Evolutionary conservation across 805 yeast genomes (phyloP).

Genomic region (Wickerhamiella galacta): DNA sequence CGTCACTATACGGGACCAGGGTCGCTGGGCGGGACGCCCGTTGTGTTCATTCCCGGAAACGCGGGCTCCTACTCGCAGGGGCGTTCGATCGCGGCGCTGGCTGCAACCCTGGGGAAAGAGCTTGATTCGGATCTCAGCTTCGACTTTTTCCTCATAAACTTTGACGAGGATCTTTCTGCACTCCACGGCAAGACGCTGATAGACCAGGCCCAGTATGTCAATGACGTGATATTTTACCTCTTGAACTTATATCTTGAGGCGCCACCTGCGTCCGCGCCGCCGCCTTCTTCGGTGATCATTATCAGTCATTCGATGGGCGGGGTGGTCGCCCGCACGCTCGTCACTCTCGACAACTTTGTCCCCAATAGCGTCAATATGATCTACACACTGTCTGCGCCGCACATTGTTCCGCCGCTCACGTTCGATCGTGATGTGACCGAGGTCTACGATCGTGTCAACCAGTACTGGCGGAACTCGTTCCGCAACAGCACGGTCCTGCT

Average conservation of each 20-base stretch:
- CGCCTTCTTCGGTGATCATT: slow-evolving; percentile 56
- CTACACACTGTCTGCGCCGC: slow-evolving; percentile 79
- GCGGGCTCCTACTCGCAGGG: slow-evolving; percentile 90
- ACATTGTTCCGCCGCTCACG: slow-evolving; percentile 79
- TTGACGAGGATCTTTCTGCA: slow-evolving; percentile 91
- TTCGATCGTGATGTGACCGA: slow-evolving; percentile 76
- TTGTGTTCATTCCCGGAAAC: slow-evolving; percentile 88
- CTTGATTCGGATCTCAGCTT: slow-evolving; percentile 24
- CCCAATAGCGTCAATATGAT: slow-evolving; percentile 66
- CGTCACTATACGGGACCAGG: slow-evolving; percentile 6
- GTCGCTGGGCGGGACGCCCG: slow-evolving; percentile 67
- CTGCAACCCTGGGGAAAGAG: slow-evolving; percentile 39
- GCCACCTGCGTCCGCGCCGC: slow-evolving; percentile 14
- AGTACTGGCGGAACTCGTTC: slow-evolving; percentile 62
- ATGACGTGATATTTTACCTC: slow-evolving; percentile 72
- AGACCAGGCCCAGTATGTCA: slow-evolving; percentile 85
- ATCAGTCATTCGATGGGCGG: slow-evolving; percentile 98
- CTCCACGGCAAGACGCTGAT: slow-evolving; percentile 86
- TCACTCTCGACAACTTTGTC: slow-evolving; percentile 60
- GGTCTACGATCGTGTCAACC: slow-evolving; percentile 56
- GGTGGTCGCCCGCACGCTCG: slow-evolving; percentile 71
- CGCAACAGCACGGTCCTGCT: slow-evolving; percentile 12
- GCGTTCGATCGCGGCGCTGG: slow-evolving; percentile 77
- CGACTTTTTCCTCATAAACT: slow-evolving; percentile 85
- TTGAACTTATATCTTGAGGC: slow-evolving; percentile 42